These are phyloP conservation scores for Serendipita indica DNA, from an alignment of 768 basidiomycete genomes.

Conservation along the genomic window DNA sequence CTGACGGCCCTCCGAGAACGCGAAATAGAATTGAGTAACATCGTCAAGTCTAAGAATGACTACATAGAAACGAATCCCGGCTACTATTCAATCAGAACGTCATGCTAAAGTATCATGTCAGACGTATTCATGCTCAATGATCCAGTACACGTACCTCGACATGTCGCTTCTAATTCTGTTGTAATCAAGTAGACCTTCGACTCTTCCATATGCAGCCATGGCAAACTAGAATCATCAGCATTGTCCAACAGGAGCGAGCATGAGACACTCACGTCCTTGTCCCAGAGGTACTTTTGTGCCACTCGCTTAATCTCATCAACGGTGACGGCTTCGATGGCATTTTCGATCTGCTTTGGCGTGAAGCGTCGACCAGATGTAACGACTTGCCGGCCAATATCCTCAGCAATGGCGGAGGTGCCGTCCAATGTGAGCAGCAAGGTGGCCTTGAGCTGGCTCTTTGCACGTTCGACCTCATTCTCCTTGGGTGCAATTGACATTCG, in stretches of 20 bases:
- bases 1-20: too few species aligned
- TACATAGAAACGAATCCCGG: too few species aligned
- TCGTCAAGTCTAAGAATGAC: too few species aligned
- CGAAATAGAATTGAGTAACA: too few species aligned
- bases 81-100: too few species aligned
- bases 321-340: slow-evolving; percentile 77
- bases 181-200: slow-evolving; percentile 91
- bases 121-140: too few species aligned
- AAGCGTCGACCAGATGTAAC: slow-evolving; percentile 83
- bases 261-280: slow-evolving; percentile 60
- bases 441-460: slow-evolving; percentile 97
- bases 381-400: slow-evolving; percentile 96
- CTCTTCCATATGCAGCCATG: slow-evolving; percentile 74
- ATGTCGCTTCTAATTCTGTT: slow-evolving; percentile 44
- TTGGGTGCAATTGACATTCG: slow-evolving; percentile 83
- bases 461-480: slow-evolving; percentile 80
- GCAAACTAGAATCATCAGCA: slow-evolving; percentile 41
- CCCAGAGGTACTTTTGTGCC: slow-evolving; percentile 94
- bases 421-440: slow-evolving; percentile 79
- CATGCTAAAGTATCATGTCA: background rate
- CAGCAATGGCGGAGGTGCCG: slow-evolving; percentile 91
- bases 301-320: slow-evolving; percentile 83
- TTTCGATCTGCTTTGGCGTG: slow-evolving; percentile 89
- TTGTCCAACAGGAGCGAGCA: slow-evolving; percentile 10
- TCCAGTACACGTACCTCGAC: slow-evolving; percentile 28